Conservation (phyloP, 331 rosid genomes). For the Dryas integrifolia region DNA sequence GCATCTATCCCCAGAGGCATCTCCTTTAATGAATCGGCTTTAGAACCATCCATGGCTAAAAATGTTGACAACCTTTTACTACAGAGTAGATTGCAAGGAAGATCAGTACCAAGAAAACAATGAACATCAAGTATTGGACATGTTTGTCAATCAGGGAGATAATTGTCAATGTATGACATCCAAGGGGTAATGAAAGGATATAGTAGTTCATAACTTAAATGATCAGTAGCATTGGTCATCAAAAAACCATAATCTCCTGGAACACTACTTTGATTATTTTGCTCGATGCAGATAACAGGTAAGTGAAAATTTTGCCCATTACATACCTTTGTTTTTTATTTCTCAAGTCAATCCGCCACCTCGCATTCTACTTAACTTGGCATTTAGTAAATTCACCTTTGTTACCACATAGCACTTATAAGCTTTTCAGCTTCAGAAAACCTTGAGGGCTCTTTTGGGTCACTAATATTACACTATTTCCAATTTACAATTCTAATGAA, state of each 20-base stretch:
- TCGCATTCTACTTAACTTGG: not conserved
- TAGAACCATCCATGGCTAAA: conserved; percentile 56
- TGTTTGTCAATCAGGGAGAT: not conserved
- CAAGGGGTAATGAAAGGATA: not conserved
- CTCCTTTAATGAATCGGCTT: conserved; percentile 29
- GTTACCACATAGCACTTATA: not conserved
- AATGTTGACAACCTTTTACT: conserved; percentile 34
- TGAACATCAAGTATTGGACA: not conserved
- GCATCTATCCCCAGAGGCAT: conserved; percentile 54
- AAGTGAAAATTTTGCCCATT: not conserved
- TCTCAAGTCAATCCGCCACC: conserved; percentile 1
- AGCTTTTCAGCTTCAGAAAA: not conserved
- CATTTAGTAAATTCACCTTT: not conserved
- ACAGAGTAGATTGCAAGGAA: conserved; percentile 16
- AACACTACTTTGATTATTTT: not conserved
- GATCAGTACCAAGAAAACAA: not conserved
- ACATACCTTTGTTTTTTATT: not conserved
- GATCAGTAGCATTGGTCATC: not conserved
- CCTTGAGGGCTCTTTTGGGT: not conserved
- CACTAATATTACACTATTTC: not conserved
- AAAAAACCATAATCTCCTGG: not conserved
- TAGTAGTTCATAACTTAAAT: not conserved
- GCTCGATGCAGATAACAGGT: not conserved
- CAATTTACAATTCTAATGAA: not conserved
- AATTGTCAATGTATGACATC: not conserved